A percentile compares a stretch with the other conserved stretches of the same genome.
These are phyloP conservation scores for Stylonectria norvegica DNA, from an alignment of 2,329 filamentous ascomycete species.

Conservation along the genomic window DNA sequence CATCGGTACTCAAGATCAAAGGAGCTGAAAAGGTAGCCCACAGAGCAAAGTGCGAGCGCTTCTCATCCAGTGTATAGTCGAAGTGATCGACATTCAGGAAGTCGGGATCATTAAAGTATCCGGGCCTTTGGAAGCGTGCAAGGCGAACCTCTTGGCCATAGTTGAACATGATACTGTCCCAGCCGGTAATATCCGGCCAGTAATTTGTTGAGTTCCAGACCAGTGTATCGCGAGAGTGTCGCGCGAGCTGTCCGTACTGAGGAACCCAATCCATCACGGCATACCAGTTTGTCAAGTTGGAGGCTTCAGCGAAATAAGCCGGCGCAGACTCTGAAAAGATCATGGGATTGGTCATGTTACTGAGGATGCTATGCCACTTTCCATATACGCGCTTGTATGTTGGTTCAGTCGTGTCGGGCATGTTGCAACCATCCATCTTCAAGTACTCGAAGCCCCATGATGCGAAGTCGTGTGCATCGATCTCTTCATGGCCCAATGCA, in stretches of 20 bases:
- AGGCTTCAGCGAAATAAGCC: slow-evolving; percentile 38
- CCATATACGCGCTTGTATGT: slow-evolving; percentile 34
- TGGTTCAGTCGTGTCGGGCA: slow-evolving; percentile 22
- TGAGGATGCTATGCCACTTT: slow-evolving; percentile 41
- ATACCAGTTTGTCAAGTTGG: slow-evolving; percentile 42
- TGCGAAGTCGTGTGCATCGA: slow-evolving; percentile 39
- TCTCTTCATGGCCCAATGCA: slow-evolving; percentile 37
- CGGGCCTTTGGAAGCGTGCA: slow-evolving; percentile 36
- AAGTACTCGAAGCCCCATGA: slow-evolving; percentile 38
- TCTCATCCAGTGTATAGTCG: slow-evolving; percentile 32
- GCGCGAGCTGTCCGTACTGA: slow-evolving; percentile 39
- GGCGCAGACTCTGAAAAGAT: slow-evolving; percentile 46
- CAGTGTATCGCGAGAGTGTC: slow-evolving; percentile 42
- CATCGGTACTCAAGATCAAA: slow-evolving; percentile 37
- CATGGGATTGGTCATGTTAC: slow-evolving; percentile 33
- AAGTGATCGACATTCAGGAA: slow-evolving; percentile 37
- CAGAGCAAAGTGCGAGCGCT: slow-evolving; percentile 35
- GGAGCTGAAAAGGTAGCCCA: slow-evolving; percentile 36
- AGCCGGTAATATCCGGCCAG: slow-evolving; percentile 36
- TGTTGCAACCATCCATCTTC: slow-evolving; percentile 41
- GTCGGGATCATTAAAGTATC: slow-evolving; percentile 38
- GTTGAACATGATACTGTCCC: slow-evolving; percentile 48
- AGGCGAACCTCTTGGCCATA: slow-evolving; percentile 43
- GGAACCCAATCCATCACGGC: slow-evolving; percentile 44
- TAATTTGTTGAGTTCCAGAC: slow-evolving; percentile 28